A percentile compares a stretch with the other conserved stretches of the same genome.
Evolutionary conservation across 1,284 basidiomycete species (phyloP).

Genomic region (Papiliotrema fonsecae): DNA sequence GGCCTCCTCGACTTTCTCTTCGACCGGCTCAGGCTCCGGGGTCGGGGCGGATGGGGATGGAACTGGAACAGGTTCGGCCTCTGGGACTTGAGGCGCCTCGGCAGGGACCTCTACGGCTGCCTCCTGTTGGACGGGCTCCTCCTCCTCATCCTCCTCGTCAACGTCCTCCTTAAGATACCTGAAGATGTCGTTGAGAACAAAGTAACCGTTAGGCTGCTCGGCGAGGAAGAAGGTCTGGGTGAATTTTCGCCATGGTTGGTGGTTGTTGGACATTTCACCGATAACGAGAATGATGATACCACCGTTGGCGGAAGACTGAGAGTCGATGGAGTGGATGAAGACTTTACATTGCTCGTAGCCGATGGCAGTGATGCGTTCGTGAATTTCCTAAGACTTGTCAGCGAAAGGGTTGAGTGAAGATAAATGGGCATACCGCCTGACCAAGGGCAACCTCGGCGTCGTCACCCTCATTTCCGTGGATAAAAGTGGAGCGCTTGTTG

Average conservation of each 20-base stretch:
- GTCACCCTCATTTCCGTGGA: conserved; percentile 93
- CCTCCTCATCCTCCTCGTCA: conserved; percentile 63
- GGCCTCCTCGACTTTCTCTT: conserved; percentile 20
- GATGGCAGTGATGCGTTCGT: conserved; percentile 89
- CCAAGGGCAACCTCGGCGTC: conserved; percentile 79
- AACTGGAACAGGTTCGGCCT: conserved; percentile 50
- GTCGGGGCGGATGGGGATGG: conserved; percentile 22
- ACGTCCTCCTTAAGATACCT: conserved; percentile 95
- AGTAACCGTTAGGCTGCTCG: conserved; percentile 98
- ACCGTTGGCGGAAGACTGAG: conserved; percentile 85
- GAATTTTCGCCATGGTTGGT: conserved; percentile 90
- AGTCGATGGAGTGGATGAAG: conserved; percentile 91
- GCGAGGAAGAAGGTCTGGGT: conserved; percentile 99
- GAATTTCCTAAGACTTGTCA: conserved; percentile 72
- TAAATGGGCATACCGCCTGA: conserved; percentile 75
- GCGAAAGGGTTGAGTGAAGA: not conserved
- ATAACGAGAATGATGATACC: conserved; percentile 99
- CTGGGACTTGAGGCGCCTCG: conserved; percentile 14
- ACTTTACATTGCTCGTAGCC: conserved; percentile 96
- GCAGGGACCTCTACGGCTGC: conserved; percentile 23
- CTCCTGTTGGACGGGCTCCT: conserved; percentile 23
- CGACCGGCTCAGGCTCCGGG: conserved; percentile 22
- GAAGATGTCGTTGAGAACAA: conserved; percentile 99
- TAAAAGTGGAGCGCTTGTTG: conserved; percentile 94
- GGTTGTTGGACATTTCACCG: conserved; percentile 94